These are phyloP conservation scores for Agapanthus africanus DNA, from an alignment of 106 monocot species.

Conservation along the genomic window DNA sequence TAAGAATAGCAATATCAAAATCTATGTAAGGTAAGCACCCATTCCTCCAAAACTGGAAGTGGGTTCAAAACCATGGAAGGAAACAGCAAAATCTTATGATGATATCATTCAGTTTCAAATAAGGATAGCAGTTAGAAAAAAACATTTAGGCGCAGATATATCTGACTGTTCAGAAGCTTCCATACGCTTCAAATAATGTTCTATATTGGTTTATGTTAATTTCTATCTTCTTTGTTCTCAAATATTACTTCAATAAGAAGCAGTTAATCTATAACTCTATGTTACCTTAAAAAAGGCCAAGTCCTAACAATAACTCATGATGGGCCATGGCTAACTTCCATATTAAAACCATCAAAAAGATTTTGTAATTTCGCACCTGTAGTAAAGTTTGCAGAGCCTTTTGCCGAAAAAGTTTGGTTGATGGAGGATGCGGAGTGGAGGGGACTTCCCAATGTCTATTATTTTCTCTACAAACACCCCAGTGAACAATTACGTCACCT, in stretches of 20 bases:
- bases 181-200: not conserved
- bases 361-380: conserved; percentile 42
- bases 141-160: not conserved
- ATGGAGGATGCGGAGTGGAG: conserved; percentile 62
- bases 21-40: too few relatives aligned
- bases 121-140: not conserved
- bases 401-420: conserved; percentile 51
- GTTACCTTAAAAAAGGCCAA: not conserved
- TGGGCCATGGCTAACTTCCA: not conserved
- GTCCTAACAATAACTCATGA: not conserved
- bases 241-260: not conserved
- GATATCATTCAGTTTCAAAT: not conserved
- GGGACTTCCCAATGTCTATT: conserved; percentile 76
- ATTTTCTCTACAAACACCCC: conserved; percentile 74
- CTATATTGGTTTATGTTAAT: not conserved
- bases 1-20: not conserved
- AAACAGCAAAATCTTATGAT: not conserved
- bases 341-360: not conserved
- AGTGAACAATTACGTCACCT: conserved; percentile 74
- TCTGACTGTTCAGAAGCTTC: not conserved
- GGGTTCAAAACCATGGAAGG: not conserved
- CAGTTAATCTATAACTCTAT: not conserved
- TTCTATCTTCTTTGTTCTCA: not conserved
- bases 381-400: conserved; percentile 81
- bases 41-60: not conserved